Evolutionary conservation across 1,139 yeast genomes (phyloP).

Genomic region (Debaryomyces robertsiae): DNA sequence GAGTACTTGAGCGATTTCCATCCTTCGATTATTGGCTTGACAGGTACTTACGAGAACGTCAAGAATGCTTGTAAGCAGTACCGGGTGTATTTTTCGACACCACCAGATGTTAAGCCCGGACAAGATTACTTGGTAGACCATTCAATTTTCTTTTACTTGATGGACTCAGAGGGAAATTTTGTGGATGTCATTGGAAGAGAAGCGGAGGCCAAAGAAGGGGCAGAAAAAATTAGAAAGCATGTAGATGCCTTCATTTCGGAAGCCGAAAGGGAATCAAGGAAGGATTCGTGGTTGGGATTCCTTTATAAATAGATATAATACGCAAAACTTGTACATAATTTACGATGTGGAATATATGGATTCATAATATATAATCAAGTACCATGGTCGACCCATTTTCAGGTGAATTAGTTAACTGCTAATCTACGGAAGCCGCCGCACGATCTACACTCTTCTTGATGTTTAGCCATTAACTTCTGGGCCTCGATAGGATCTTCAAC

Average conservation of each 20-base stretch:
- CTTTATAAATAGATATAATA: constrained; percentile 40
- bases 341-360: not conserved
- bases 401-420: constrained; percentile 18
- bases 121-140: constrained; percentile 97
- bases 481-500: constrained; percentile 48
- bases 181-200: constrained; percentile 94
- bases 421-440: constrained; percentile 56
- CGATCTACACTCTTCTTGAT: constrained; percentile 49
- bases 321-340: constrained; percentile 10
- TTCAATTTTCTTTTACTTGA: constrained; percentile 90
- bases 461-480: constrained; percentile 48
- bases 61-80: constrained; percentile 83
- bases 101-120: constrained; percentile 89
- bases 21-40: constrained; percentile 82
- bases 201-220: constrained; percentile 76
- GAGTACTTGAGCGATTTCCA: constrained; percentile 86
- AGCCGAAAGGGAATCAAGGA: constrained; percentile 60
- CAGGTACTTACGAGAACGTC: constrained; percentile 85
- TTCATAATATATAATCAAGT: not conserved
- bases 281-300: constrained; percentile 58
- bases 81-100: constrained; percentile 94
- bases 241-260: constrained; percentile 76
- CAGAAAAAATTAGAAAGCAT: constrained; percentile 75
- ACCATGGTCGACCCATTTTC: too few species aligned
- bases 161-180: constrained; percentile 96